phyloP scores from a whole-genome alignment of 108 stramenopile genomes.

The Skeletonema menzelii region DNA sequence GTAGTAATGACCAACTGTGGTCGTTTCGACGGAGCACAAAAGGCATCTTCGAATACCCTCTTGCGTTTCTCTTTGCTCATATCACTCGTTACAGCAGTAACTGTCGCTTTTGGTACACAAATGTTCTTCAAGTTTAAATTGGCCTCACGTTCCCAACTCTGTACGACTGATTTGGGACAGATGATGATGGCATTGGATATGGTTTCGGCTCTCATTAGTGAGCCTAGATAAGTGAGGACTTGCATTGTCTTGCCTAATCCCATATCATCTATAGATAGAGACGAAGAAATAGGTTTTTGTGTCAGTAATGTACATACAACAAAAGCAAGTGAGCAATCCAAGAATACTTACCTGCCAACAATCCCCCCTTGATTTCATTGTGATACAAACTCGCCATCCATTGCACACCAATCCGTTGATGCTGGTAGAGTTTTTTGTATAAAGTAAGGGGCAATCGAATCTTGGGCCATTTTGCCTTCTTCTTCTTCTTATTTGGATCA shows the following conservation, averaged over 20 bases:
- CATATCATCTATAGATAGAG: conserved; percentile 42
- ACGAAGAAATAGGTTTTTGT: background rate
- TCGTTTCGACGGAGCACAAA: conserved; percentile 45
- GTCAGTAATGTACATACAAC: background rate
- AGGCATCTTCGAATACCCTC: conserved; percentile 52
- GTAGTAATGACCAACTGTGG: conserved; percentile 77
- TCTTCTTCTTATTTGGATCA: background rate
- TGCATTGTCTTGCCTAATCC: conserved; percentile 75
- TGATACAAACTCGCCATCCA: conserved; percentile 90
- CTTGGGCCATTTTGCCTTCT: conserved; percentile 48
- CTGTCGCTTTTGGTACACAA: conserved; percentile 50
- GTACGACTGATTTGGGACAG: conserved; percentile 69
- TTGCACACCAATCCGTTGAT: conserved; percentile 86
- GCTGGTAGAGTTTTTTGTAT: conserved; percentile 69
- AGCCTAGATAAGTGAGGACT: conserved; percentile 62
- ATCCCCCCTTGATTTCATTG: conserved; percentile 85
- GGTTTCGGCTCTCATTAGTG: conserved; percentile 65
- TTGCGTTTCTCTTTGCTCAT: conserved; percentile 40
- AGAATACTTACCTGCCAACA: conserved; percentile 74
- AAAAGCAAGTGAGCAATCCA: conserved; percentile 50
- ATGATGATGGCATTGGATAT: conserved; percentile 78
- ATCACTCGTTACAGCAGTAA: conserved; percentile 61
- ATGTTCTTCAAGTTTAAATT: conserved; percentile 45
- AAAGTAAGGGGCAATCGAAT: conserved; percentile 53
- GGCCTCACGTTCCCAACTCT: conserved; percentile 79